These are phyloP conservation scores for Pulicaria dysenterica DNA, from an alignment of 129 eudicot genomes.

Conservation along the genomic window DNA sequence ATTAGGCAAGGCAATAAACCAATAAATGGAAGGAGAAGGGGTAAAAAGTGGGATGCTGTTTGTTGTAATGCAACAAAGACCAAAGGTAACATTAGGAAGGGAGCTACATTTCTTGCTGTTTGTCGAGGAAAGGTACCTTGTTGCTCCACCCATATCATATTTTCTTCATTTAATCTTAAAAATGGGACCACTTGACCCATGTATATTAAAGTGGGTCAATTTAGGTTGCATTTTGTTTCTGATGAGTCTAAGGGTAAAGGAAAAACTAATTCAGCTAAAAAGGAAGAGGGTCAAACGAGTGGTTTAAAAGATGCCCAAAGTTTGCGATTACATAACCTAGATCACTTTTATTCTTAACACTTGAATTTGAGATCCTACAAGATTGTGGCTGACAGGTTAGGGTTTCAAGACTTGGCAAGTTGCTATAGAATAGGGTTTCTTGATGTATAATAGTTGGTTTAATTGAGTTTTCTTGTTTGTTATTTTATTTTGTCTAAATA, in stretches of 20 bases:
- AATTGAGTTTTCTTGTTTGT: not conserved
- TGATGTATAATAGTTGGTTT: not conserved
- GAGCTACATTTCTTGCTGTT: slow-evolving; percentile 96
- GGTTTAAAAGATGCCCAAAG: slow-evolving; percentile 1
- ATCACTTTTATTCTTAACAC: not conserved
- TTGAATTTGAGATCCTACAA: slow-evolving; percentile 3
- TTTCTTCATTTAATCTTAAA: not conserved
- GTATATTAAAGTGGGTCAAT: no score
- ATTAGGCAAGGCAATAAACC: slow-evolving; percentile 50
- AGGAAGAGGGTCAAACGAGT: not conserved
- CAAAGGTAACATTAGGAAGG: slow-evolving; percentile 40
- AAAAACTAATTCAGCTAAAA: not conserved
- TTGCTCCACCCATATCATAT: slow-evolving; percentile 12
- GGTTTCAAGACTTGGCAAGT: not conserved
- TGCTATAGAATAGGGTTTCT: not conserved
- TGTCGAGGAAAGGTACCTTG: slow-evolving; percentile 92
- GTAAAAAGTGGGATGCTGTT: slow-evolving; percentile 51
- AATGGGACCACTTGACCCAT: not conserved
- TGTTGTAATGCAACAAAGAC: slow-evolving; percentile 27
- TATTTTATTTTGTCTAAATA: no score
- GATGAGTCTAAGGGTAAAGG: not conserved
- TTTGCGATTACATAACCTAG: not conserved
- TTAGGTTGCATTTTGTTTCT: not conserved
- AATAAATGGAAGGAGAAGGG: slow-evolving; percentile 54
- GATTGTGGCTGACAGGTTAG: not conserved